A percentile compares a stretch with the other conserved stretches of the same genome.
These are phyloP conservation scores for Phylloporus arenicola DNA, from an alignment of 768 basidiomycete species.

Conservation along the genomic window DNA sequence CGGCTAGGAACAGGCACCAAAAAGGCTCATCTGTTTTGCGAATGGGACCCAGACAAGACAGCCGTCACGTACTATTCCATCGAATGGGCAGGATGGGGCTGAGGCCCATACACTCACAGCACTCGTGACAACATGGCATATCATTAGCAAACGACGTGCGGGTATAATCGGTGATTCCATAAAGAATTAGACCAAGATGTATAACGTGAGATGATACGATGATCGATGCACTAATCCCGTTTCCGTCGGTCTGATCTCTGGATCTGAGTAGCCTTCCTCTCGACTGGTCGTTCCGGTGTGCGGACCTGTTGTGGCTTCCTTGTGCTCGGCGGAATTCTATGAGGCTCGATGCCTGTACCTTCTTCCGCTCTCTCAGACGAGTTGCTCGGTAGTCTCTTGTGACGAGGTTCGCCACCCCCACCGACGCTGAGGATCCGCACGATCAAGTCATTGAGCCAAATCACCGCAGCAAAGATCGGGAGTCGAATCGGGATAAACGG, in stretches of 20 bases:
- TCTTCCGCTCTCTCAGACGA: conserved; percentile 58
- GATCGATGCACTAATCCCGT: conserved; percentile 34
- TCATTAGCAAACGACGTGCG: conserved; percentile 4
- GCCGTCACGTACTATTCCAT: conserved; percentile 72
- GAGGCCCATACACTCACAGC: conserved; percentile 1
- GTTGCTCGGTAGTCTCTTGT: conserved; percentile 38
- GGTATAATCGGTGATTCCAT: conserved; percentile 18
- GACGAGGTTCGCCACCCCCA: conserved; percentile 27
- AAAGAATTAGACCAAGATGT: conserved; percentile 11
- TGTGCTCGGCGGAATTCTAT: conserved; percentile 7
- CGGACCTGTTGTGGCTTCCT: conserved; percentile 7
- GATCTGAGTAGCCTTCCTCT: conserved; percentile 9
- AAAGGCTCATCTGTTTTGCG: conserved; percentile 88
- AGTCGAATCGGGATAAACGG: conserved; percentile 77
- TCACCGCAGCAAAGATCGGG: conserved; percentile 67
- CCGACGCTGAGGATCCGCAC: conserved; percentile 59
- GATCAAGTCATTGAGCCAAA: conserved; percentile 68
- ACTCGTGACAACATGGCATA: background rate
- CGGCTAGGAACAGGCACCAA: conserved; percentile 95
- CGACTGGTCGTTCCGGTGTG: conserved; percentile 1
- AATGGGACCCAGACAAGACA: conserved; percentile 71
- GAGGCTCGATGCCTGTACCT: conserved; percentile 39
- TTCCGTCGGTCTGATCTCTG: conserved; percentile 41
- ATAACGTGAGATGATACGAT: conserved; percentile 8
- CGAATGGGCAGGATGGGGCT: conserved; percentile 89